phyloP scores from a whole-genome alignment of 805 yeast species.

The Saccharomycopsis javanensis region DNA sequence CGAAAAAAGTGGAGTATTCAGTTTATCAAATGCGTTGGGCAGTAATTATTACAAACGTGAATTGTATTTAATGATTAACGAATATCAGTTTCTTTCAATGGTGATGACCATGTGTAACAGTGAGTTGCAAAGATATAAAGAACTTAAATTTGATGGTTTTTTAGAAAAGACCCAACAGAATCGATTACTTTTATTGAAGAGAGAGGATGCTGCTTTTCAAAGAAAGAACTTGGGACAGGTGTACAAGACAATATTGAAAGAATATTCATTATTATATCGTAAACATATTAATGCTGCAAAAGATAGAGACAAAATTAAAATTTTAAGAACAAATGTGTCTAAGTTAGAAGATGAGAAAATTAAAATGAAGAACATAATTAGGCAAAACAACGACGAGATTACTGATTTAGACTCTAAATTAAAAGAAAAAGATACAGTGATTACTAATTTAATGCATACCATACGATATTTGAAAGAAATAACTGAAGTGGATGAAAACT shows the following conservation, averaged over 20 bases:
- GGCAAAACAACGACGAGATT: background rate
- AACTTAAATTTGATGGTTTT: conserved; percentile 3
- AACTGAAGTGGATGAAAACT: background rate
- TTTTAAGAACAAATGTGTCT: conserved; percentile 19
- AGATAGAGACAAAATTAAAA: conserved; percentile 7
- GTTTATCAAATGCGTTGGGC: conserved; percentile 5
- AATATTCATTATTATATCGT: conserved; percentile 7
- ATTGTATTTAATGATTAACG: conserved; percentile 12
- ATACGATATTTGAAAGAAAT: conserved; percentile 1
- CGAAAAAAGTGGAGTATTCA: background rate
- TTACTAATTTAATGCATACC: conserved; percentile 3
- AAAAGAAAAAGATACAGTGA: conserved; percentile 9
- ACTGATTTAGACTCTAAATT: background rate
- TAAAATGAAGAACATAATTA: background rate
- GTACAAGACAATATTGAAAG: conserved; percentile 5
- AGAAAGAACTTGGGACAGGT: conserved; percentile 1
- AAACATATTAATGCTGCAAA: conserved; percentile 8
- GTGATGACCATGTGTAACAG: conserved; percentile 8
- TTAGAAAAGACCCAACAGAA: conserved; percentile 8
- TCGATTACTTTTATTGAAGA: conserved; percentile 8
- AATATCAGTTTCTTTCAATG: conserved; percentile 12
- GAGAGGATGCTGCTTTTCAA: conserved; percentile 9
- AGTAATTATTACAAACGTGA: conserved; percentile 15
- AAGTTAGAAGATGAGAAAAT: background rate
- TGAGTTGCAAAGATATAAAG: conserved; percentile 9